phyloP scores from a whole-genome alignment of 2,329 filamentous ascomycete genomes.

The Pyricularia pennisetigena region DNA sequence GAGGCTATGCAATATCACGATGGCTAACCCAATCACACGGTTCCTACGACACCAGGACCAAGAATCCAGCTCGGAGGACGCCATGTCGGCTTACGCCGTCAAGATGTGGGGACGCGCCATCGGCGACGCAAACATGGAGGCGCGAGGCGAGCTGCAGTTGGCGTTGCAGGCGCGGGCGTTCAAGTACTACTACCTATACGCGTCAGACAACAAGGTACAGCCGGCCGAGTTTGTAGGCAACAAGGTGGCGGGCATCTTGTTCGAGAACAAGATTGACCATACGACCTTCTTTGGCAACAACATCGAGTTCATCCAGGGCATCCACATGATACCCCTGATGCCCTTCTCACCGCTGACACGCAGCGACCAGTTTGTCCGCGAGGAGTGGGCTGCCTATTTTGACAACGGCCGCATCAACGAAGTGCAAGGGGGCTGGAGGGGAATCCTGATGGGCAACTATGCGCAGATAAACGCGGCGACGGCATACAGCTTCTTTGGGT shows the following conservation, averaged over 20 bases:
- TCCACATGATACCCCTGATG: slow-evolving; percentile 74
- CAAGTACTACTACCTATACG: slow-evolving; percentile 75
- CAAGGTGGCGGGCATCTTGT: slow-evolving; percentile 62
- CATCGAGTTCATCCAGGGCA: slow-evolving; percentile 64
- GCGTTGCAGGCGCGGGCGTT: slow-evolving; percentile 66
- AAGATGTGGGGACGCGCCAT: slow-evolving; percentile 87
- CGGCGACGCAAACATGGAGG: slow-evolving; percentile 71
- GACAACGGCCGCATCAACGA: slow-evolving; percentile 53
- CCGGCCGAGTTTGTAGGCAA: slow-evolving; percentile 73
- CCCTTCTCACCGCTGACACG: slow-evolving; percentile 61
- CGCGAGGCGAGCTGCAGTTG: slow-evolving; percentile 77
- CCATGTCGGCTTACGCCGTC: slow-evolving; percentile 75
- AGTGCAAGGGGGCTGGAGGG: slow-evolving; percentile 72
- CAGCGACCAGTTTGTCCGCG: slow-evolving; percentile 56
- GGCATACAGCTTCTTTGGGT: slow-evolving; percentile 67
- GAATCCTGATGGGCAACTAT: slow-evolving; percentile 73
- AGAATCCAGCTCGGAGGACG: slow-evolving; percentile 86
- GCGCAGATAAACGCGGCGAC: slow-evolving; percentile 63
- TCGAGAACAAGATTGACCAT: slow-evolving; percentile 94
- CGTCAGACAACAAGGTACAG: slow-evolving; percentile 55
- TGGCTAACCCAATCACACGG: neutral
- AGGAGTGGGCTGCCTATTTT: slow-evolving; percentile 82
- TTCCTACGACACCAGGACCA: slow-evolving; percentile 37
- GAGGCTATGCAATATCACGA: neutral
- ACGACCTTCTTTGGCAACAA: slow-evolving; percentile 77